Evolutionary conservation across 805 yeast species (phyloP), one percentile per base, ranked within the genome.

Genomic region (Teunomyces atbi): DNA sequence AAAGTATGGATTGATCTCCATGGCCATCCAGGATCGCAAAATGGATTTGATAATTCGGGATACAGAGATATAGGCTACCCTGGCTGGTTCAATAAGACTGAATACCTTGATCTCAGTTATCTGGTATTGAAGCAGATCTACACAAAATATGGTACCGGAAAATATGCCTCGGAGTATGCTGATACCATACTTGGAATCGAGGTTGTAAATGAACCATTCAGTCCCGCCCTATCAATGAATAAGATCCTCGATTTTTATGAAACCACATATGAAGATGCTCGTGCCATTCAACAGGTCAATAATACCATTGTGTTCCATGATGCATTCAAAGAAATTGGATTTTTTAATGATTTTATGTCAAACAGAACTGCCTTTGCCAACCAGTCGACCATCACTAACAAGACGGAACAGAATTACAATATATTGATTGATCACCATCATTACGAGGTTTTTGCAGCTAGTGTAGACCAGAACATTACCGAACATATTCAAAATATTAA

Each of bases 1-100:
- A 78, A 84, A 48, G 85, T 83, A 3, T 82, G 87, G 84, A 66
- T 88, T 43, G 95, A 88, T 58, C 65, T 88, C 45, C 96, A 88
- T 56, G 90, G 94, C 11, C 83, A 77, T 8, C 94, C 95, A 5
- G 94, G 92, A 1, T 83, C 91, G 1, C 95, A 88, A 59, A 88
- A 88, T 62, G 95, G 95, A 11, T 87, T 87, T 69, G 92, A 87
- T 58, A 88, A 87, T 56, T 82, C 89, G 6, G 96, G 96, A 1
- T 64, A 76, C 23, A 71, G 90, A 57, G 81, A 61, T 43, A 54
- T 64, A 5, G 67, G 65, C 2, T 60, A 61, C 49, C 69, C 71
- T 12, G 69, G 69, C 16, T 65, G 69, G 70, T 65, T 61, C 51
- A 64, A 65, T 44, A 34, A 47, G 6, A 61, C 69, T 1, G 61